Percentiles rank a stretch among this genome's conserved stretches.
phyloP scores from a whole-genome alignment of 2,329 filamentous ascomycete species.

The Claviceps lovelessii region DNA sequence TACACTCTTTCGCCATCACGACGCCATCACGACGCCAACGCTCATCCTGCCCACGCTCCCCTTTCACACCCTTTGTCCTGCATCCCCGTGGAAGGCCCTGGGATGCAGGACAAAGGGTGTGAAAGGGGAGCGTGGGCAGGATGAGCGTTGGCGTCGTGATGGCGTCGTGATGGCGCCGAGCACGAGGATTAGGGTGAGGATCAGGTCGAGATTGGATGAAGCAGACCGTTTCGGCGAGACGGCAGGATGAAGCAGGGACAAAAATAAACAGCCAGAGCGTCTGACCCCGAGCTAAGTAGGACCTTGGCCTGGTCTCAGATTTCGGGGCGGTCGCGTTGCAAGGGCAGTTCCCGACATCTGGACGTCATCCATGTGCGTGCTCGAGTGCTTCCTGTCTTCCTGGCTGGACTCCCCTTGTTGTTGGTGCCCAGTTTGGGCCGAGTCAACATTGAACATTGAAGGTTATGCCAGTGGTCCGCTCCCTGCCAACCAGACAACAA shows the following conservation, averaged over 20 bases:
- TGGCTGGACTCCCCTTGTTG: background rate
- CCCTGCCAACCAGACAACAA: too few relatives aligned
- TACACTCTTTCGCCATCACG: background rate
- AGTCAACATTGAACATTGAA: background rate
- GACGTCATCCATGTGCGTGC: constrained; percentile 2
- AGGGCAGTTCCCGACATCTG: constrained; percentile 1
- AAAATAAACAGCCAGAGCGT: background rate
- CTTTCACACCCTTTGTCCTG: background rate
- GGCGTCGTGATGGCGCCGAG: background rate
- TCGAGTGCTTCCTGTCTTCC: background rate
- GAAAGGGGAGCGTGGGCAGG: background rate
- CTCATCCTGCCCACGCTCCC: background rate
- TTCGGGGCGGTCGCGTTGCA: background rate
- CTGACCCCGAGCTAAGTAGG: background rate
- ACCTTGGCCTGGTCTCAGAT: background rate
- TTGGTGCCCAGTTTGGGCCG: constrained; percentile 1
- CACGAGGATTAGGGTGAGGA: background rate
- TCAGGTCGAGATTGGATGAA: background rate
- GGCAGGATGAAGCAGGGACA: background rate
- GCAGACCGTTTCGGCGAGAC: background rate
- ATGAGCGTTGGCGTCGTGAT: background rate
- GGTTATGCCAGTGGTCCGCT: background rate
- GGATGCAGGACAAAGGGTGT: background rate
- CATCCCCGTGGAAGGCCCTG: background rate
- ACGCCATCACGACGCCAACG: background rate